A percentile compares a stretch with the other conserved stretches of the same genome.
phyloP scores from a whole-genome alignment of 73 alveolate species.

The Paramecium octaurelia region DNA sequence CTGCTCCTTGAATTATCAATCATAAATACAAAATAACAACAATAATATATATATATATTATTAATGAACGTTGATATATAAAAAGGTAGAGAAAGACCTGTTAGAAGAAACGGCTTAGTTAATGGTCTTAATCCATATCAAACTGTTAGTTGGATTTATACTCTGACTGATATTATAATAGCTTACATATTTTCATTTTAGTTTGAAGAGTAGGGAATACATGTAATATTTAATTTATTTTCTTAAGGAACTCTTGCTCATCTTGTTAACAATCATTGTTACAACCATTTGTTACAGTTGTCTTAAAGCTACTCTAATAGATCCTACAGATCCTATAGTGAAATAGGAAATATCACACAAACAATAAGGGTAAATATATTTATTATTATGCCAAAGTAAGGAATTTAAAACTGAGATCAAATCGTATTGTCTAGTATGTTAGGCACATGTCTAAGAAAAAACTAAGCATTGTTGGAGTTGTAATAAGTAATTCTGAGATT shows the following conservation, averaged over 20 bases:
- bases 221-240: not conserved
- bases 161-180: not conserved
- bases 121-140: conserved; percentile 32
- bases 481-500: not conserved
- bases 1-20: not conserved
- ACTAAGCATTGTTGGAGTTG: conserved; percentile 47
- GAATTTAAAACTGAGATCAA: conserved; percentile 42
- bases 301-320: not conserved
- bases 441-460: conserved; percentile 41
- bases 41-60: not conserved
- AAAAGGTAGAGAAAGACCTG: conserved; percentile 33
- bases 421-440: conserved; percentile 19
- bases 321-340: not conserved
- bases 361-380: not conserved
- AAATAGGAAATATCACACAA: not conserved
- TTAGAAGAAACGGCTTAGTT: conserved; percentile 5
- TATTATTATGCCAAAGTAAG: not conserved
- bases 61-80: conserved; percentile 26
- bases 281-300: not conserved
- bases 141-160: conserved; percentile 20
- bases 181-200: not conserved
- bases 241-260: not conserved
- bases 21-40: not conserved
- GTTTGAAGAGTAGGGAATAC: not conserved
- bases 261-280: not conserved